Evolutionary conservation across 495 filamentous ascomycete species (phyloP).

Genomic region (Copromyces sp.): DNA sequence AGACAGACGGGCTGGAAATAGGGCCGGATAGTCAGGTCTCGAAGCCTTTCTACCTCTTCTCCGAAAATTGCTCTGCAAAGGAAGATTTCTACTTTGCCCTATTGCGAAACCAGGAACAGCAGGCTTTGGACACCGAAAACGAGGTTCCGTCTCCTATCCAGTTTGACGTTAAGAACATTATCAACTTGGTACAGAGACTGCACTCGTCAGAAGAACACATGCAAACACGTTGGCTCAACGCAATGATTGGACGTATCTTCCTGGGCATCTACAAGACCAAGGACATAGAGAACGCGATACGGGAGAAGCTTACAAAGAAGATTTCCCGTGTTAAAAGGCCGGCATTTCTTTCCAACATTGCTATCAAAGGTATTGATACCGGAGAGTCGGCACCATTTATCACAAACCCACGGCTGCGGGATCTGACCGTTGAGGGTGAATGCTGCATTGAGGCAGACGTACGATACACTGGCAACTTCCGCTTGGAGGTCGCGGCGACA

Average conservation of each 20-base stretch:
- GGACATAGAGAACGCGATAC: constrained; percentile 66
- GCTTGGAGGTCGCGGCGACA: constrained; percentile 77
- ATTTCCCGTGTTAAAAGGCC: constrained; percentile 90
- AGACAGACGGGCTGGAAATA: constrained; percentile 47
- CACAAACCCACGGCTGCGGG: constrained; percentile 79
- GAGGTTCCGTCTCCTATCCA: constrained; percentile 59
- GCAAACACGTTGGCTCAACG: constrained; percentile 92
- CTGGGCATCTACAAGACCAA: constrained; percentile 77
- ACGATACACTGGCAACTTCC: constrained; percentile 79
- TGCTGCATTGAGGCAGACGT: constrained; percentile 77
- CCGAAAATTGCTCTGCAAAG: constrained; percentile 86
- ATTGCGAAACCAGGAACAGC: constrained; percentile 68
- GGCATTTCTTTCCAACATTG: constrained; percentile 73
- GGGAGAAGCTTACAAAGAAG: constrained; percentile 88
- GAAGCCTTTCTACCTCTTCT: constrained; percentile 88
- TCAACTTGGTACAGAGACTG: constrained; percentile 74
- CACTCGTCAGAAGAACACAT: constrained; percentile 89
- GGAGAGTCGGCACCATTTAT: constrained; percentile 82
- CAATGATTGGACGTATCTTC: constrained; percentile 76
- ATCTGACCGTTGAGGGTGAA: constrained; percentile 85
- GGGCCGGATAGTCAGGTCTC: constrained; percentile 43
- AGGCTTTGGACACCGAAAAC: constrained; percentile 40
- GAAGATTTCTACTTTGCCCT: constrained; percentile 97
- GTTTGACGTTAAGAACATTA: constrained; percentile 78
- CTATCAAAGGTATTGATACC: constrained; percentile 71